Evolutionary conservation across 352 stramenopile species (phyloP).

Genomic region (Lagenidium sp.): DNA sequence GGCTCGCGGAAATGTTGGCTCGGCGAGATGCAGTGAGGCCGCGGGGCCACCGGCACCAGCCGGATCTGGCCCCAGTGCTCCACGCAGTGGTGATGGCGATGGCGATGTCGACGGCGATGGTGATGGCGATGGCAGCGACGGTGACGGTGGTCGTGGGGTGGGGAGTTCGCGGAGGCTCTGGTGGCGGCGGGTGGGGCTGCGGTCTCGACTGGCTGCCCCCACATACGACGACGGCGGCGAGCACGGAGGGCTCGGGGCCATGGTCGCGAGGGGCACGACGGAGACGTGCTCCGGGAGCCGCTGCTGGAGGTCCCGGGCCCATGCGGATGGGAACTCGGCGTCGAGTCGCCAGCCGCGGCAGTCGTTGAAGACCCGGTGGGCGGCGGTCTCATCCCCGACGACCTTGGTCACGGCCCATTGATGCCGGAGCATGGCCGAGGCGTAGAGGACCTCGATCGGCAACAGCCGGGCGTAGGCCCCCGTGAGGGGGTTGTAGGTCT

Average conservation of each 20-base stretch:
- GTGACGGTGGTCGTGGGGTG: not conserved
- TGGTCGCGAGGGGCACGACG: not conserved
- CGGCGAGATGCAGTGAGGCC: conserved; percentile 1
- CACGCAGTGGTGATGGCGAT: not conserved
- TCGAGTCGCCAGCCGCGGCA: not conserved
- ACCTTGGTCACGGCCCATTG: conserved; percentile 54
- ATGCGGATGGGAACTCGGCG: not conserved
- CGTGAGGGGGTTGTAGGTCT: conserved; percentile 64
- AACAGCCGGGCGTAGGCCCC: conserved; percentile 51
- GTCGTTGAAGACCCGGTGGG: conserved; percentile 6
- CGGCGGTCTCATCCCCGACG: conserved; percentile 16
- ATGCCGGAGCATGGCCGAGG: conserved; percentile 39
- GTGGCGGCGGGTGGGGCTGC: not conserved
- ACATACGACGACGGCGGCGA: not conserved
- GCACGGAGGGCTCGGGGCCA: not conserved
- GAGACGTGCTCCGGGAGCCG: not conserved
- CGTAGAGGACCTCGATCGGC: conserved; percentile 45
- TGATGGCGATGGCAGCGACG: no score
- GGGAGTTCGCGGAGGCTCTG: not conserved
- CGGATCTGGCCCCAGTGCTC: no score
- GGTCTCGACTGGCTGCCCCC: no score
- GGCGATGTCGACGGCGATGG: no score
- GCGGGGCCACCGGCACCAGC: no score
- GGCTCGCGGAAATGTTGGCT: no score
- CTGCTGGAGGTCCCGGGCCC: not conserved